Percentiles rank a stretch among this genome's conserved stretches.
phyloP scores from a whole-genome alignment of 2,329 filamentous ascomycete genomes.

The Aspergillus neoniger region DNA sequence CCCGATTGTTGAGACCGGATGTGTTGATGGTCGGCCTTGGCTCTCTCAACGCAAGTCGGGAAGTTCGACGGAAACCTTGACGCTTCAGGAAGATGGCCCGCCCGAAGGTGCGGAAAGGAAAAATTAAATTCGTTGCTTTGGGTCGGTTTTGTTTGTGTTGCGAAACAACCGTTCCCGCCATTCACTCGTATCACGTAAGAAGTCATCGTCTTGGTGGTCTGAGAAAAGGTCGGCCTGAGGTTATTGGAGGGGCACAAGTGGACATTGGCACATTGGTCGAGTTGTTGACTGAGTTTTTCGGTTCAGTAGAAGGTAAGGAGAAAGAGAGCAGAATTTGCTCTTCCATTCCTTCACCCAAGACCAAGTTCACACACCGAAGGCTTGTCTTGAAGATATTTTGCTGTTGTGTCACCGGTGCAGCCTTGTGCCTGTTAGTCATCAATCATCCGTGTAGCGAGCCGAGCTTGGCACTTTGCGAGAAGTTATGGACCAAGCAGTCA shows the following conservation, averaged over 20 bases:
- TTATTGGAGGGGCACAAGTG: neutral
- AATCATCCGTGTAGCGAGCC: no score
- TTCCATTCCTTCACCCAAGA: no score
- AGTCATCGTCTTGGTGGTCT: neutral
- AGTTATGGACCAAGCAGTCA: neutral
- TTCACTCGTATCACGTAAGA: slow-evolving; percentile 6
- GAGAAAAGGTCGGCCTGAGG: neutral
- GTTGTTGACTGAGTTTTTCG: no score
- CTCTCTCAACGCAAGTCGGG: slow-evolving; percentile 5
- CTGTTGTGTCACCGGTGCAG: no score
- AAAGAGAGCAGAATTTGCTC: no score
- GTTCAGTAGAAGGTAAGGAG: no score
- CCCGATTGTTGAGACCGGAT: slow-evolving; percentile 11
- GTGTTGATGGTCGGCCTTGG: slow-evolving; percentile 11
- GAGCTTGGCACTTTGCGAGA: no score
- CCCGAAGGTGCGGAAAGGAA: neutral
- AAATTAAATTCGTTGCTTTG: neutral
- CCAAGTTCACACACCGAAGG: no score
- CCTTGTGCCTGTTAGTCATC: no score
- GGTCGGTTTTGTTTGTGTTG: neutral
- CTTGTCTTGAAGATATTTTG: no score
- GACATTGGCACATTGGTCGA: neutral
- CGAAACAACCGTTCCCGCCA: neutral
- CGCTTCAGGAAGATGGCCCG: slow-evolving; percentile 9
- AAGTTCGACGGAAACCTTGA: neutral